phyloP scores from a whole-genome alignment of 1,284 basidiomycete species.

The Hypsizygus ulmarius region DNA sequence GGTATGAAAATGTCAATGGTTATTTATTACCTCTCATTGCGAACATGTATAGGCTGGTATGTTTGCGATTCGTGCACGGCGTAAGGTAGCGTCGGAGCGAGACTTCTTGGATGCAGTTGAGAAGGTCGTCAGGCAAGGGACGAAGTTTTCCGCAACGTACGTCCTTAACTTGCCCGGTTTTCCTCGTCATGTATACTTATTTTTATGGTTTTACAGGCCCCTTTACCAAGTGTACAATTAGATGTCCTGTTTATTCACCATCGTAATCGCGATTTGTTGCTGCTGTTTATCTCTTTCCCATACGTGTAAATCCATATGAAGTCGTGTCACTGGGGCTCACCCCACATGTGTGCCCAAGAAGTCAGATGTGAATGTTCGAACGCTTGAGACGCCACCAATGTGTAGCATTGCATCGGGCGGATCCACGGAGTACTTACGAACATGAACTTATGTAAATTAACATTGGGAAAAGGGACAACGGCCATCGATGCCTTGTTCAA shows the following conservation, averaged over 20 bases:
- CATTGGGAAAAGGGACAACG: too few relatives aligned
- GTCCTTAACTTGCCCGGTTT: conserved; percentile 28
- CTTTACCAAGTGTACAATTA: conserved; percentile 77
- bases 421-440: background rate
- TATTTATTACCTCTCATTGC: conserved; percentile 3
- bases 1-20: conserved; percentile 38
- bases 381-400: too few relatives aligned
- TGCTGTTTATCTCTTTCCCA: conserved; percentile 7
- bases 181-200: conserved; percentile 15
- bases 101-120: conserved; percentile 98
- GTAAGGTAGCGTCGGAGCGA: conserved; percentile 96
- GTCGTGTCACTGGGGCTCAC: too few relatives aligned
- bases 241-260: conserved; percentile 16
- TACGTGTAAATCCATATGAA: too few relatives aligned
- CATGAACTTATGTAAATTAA: too few relatives aligned
- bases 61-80: conserved; percentile 96
- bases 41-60: conserved; percentile 78
- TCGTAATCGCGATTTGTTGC: background rate
- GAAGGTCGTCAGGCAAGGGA: conserved; percentile 97
- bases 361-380: too few relatives aligned
- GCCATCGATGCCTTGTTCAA: background rate
- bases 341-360: too few relatives aligned
- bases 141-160: conserved; percentile 89
- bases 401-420: background rate
- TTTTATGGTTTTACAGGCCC: conserved; percentile 39